These are phyloP conservation scores for Thinopyrum obtusiflorum DNA, from an alignment of 202 grass and related monocot species.

Conservation along the genomic window DNA sequence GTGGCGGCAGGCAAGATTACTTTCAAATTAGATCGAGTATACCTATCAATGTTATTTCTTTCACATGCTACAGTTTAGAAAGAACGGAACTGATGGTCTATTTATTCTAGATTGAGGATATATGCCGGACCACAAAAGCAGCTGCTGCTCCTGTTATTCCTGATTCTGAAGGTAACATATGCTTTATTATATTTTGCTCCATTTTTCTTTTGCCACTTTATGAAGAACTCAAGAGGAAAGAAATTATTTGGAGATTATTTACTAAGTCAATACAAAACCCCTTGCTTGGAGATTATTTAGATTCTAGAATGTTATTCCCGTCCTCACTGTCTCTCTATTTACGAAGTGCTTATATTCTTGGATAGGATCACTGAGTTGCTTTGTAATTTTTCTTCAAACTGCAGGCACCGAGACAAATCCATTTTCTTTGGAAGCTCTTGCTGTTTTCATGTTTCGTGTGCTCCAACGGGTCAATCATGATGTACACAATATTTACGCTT, in stretches of 20 bases:
- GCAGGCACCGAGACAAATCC: conserved; percentile 88
- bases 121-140: conserved; percentile 58
- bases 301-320: not conserved
- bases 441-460: conserved; percentile 88
- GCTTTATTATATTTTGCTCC: conserved; percentile 18
- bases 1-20: conserved; percentile 66
- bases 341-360: not conserved
- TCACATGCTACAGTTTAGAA: not conserved
- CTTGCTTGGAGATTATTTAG: not conserved
- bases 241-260: not conserved
- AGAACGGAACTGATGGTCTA: conserved; percentile 34
- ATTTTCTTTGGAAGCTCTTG: conserved; percentile 86
- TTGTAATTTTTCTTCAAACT: conserved; percentile 30
- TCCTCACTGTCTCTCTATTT: not conserved
- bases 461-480: conserved; percentile 84
- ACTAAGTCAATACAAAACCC: not conserved
- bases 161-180: conserved; percentile 71
- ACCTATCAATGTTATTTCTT: not conserved
- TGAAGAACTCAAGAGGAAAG: not conserved
- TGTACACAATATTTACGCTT: conserved; percentile 19
- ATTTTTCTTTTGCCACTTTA: not conserved
- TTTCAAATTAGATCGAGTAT: conserved; percentile 7
- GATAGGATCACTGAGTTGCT: not conserved
- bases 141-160: conserved; percentile 76
- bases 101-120: conserved; percentile 75